phyloP scores from a whole-genome alignment of 345 rosid species.

The Lenwebbia sp. region DNA sequence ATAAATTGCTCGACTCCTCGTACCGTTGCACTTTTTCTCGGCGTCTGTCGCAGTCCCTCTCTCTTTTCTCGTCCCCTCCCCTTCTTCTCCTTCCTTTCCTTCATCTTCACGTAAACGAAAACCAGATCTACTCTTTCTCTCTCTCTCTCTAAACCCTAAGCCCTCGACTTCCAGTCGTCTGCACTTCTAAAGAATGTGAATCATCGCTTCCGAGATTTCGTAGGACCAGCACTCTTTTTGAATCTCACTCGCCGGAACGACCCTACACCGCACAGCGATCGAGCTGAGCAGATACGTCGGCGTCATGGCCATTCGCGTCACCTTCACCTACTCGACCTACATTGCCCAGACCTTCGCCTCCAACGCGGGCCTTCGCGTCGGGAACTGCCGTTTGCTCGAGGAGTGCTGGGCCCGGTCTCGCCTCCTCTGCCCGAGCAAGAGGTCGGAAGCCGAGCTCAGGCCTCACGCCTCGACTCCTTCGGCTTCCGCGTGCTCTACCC shows the following conservation, averaged over 20 bases:
- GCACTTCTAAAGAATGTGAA: neutral
- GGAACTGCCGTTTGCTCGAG: conserved; percentile 35
- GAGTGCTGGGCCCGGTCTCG: conserved; percentile 48
- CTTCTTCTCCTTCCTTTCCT: neutral
- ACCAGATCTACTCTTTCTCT: neutral
- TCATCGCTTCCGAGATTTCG: neutral
- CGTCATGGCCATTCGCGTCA: conserved; percentile 66
- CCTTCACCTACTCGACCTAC: conserved; percentile 53
- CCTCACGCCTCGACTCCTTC: neutral
- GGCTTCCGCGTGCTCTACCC: conserved; percentile 21
- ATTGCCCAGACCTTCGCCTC: conserved; percentile 44
- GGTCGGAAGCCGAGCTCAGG: conserved; percentile 24
- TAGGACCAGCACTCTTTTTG: neutral
- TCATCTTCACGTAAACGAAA: neutral
- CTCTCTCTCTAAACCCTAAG: neutral
- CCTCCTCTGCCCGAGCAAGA: conserved; percentile 21
- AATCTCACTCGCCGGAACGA: neutral
- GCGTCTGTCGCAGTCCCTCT: neutral
- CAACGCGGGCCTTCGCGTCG: conserved; percentile 36
- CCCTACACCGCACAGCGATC: conserved; percentile 7
- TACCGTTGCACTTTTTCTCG: neutral
- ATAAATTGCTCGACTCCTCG: neutral
- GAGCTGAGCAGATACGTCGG: conserved; percentile 9
- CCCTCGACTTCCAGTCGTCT: neutral
- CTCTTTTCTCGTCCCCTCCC: neutral